These are phyloP conservation scores for Ustilago esculenta DNA, from an alignment of 1,284 basidiomycete genomes.

Conservation along the genomic window DNA sequence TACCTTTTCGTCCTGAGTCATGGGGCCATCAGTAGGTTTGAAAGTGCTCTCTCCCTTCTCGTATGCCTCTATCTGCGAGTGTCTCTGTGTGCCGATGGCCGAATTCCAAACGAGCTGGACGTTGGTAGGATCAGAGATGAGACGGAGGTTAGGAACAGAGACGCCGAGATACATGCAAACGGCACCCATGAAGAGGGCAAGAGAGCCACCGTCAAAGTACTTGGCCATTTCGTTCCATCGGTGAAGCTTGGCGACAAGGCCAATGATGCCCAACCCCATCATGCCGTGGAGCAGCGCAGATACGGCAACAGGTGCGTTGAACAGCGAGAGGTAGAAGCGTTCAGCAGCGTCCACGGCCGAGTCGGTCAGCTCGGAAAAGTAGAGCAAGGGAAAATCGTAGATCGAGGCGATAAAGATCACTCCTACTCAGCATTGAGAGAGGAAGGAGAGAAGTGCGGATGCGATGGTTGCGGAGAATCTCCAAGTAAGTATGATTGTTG, in stretches of 20 bases:
- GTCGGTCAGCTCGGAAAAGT: slow-evolving; percentile 29
- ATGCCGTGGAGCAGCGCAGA: slow-evolving; percentile 63
- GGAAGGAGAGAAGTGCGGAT: not conserved
- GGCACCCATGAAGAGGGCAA: slow-evolving; percentile 60
- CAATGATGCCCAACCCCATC: slow-evolving; percentile 61
- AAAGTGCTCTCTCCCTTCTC: slow-evolving; percentile 31
- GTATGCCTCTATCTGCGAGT: slow-evolving; percentile 34
- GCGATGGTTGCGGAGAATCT: no score
- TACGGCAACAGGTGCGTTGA: slow-evolving; percentile 54
- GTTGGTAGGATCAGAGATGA: slow-evolving; percentile 59
- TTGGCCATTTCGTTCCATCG: slow-evolving; percentile 64
- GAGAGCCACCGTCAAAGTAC: slow-evolving; percentile 63
- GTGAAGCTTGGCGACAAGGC: slow-evolving; percentile 62
- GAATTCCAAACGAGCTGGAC: slow-evolving; percentile 40
- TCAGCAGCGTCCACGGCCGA: slow-evolving; percentile 49
- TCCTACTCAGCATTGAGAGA: slow-evolving; percentile 27
- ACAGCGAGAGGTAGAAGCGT: slow-evolving; percentile 62
- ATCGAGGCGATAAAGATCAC: slow-evolving; percentile 63
- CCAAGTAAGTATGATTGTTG: no score
- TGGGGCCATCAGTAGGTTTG: slow-evolving; percentile 36
- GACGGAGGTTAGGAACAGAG: slow-evolving; percentile 58
- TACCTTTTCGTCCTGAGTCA: slow-evolving; percentile 52
- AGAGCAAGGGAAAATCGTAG: slow-evolving; percentile 64
- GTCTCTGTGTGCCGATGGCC: slow-evolving; percentile 53
- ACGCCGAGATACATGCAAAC: slow-evolving; percentile 63